Base-by-base conservation (phyloP, 352 stramenopile species). In the Globisporangium lucens region DNA sequence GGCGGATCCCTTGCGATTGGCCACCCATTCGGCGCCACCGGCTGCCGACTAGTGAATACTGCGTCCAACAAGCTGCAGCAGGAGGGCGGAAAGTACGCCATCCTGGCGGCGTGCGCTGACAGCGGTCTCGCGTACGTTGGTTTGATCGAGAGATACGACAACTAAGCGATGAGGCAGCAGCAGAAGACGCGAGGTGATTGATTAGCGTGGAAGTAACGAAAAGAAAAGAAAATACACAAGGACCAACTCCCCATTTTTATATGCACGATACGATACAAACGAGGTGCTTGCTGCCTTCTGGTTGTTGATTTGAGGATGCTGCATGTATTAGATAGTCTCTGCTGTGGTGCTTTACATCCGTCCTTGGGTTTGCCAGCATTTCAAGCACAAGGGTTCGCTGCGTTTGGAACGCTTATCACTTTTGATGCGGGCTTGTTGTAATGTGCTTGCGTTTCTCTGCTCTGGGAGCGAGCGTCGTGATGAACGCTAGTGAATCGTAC, bases 1-100 rank as follows among this genome's bases (percentile, higher is more conserved):
- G 97, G 97, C 60, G 97, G 97, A 6, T 99, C 93, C 17, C 87
- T 99, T 15, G 80, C 96, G 57, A 75, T 99, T 49, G 97, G 97
- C 55, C 97, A 99, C 80, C 97, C 97, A 46, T 99, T 99, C 76
- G 97, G 97, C 56, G 97, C 97, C 46, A 99, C 97, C 7, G 97
- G 97, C 69, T 85, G 80, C 63, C 84, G 97, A 80, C 86, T 99
- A 74, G 93, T 99, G 36, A 99, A 97, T 66, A 99, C 97, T 22
- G 97, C 97, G 17, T 97, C 95, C 51, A 98, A 99, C 82, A 96
- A 98, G 72, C 77, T 99, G 53, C 93, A 99, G 78, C 84, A 96
- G 63, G 97, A 99, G 71, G 89, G 92, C 47, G 80, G 97, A 66
- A 96, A 98, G 68, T 99, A 98, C 85, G 97, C 97, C 4, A 77